These are phyloP conservation scores for Lumnitzera racemosa DNA, from an alignment of 345 rosid species.

Conservation along the genomic window DNA sequence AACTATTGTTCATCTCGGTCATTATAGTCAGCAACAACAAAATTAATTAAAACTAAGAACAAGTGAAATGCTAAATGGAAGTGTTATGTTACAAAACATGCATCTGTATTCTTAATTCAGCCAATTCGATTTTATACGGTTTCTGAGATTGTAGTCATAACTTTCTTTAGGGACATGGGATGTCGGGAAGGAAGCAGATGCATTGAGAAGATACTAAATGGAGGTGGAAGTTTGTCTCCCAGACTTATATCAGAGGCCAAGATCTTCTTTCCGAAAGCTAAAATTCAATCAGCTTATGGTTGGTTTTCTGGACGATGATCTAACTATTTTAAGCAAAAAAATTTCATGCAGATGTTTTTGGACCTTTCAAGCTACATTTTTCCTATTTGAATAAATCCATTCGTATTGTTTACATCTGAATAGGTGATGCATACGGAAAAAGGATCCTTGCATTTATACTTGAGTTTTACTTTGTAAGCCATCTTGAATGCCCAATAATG, in stretches of 20 bases:
- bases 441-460: no score
- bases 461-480: no score
- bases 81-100: neutral
- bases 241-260: conserved; percentile 39
- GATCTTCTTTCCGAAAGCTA: conserved; percentile 52
- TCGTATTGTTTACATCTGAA: no score
- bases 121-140: neutral
- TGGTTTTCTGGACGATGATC: neutral
- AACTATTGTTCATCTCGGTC: no score
- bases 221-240: conserved; percentile 71
- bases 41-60: no score
- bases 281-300: conserved; percentile 72
- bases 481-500: no score
- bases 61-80: no score
- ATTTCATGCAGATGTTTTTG: neutral
- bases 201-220: conserved; percentile 68
- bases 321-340: neutral
- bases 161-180: conserved; percentile 31
- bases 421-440: no score
- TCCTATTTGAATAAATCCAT: no score
- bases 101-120: neutral
- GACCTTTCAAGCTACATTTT: no score
- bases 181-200: conserved; percentile 28
- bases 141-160: no score
- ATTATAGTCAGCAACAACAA: no score